Evolutionary conservation across 306 rosid genomes (phyloP).

Genomic region (Herpetospermum pedunculosum): DNA sequence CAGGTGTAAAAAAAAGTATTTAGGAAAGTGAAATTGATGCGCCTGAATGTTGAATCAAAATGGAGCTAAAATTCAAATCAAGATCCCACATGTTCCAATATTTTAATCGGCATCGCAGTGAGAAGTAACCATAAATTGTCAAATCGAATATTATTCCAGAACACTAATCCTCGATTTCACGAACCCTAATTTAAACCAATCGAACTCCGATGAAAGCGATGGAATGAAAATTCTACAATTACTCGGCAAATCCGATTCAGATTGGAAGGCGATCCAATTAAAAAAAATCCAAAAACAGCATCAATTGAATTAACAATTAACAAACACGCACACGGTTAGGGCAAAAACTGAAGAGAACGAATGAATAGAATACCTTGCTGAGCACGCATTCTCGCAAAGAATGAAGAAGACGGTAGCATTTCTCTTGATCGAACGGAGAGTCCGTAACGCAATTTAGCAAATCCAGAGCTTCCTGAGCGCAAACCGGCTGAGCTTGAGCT

Average conservation of each 20-base stretch:
- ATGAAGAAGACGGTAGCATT: conserved; percentile 49
- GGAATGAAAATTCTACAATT: background rate
- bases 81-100: background rate
- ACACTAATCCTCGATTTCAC: background rate
- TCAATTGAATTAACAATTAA: background rate
- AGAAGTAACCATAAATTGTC: background rate
- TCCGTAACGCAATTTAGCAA: conserved; percentile 69
- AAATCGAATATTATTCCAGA: background rate
- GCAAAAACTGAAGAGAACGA: background rate
- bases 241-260: background rate
- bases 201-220: background rate
- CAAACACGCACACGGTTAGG: background rate
- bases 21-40: background rate
- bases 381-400: conserved; percentile 65
- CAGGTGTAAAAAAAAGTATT: no score
- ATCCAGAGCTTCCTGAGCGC: conserved; percentile 62
- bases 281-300: background rate
- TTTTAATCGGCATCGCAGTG: background rate
- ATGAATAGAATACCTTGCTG: conserved; percentile 33
- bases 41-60: background rate
- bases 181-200: background rate
- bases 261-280: background rate
- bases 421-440: conserved; percentile 47
- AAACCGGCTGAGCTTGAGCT: conserved; percentile 26
- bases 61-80: background rate